phyloP scores from a whole-genome alignment of 1,284 basidiomycete species.

The Ustilago bromivora region DNA sequence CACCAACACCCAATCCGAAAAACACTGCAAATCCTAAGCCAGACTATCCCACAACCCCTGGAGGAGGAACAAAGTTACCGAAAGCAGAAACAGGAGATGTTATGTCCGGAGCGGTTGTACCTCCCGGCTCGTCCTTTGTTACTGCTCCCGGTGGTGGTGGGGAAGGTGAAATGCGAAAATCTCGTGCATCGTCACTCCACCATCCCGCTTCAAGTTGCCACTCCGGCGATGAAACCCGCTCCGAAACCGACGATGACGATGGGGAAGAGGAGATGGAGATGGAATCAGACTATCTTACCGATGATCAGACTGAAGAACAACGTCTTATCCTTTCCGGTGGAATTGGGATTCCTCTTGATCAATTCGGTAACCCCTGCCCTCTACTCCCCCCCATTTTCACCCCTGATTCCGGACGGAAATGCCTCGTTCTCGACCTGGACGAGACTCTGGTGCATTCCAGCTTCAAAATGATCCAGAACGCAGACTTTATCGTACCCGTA shows the following conservation, averaged over 20 bases:
- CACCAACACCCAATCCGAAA: conserved; percentile 35
- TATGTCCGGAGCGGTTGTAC: conserved; percentile 78
- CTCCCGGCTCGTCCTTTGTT: conserved; percentile 77
- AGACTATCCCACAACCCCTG: conserved; percentile 45
- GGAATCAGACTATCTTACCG: conserved; percentile 71
- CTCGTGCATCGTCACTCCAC: neutral
- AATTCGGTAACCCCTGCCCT: conserved; percentile 86
- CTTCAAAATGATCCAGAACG: conserved; percentile 72
- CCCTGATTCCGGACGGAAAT: conserved; percentile 85
- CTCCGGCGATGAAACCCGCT: neutral
- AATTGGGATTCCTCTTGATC: conserved; percentile 82
- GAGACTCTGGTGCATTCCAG: conserved; percentile 87
- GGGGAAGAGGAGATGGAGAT: conserved; percentile 67
- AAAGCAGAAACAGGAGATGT: conserved; percentile 76
- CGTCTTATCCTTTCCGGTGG: conserved; percentile 82
- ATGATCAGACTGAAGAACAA: conserved; percentile 81
- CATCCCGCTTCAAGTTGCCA: no score
- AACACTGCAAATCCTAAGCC: conserved; percentile 2
- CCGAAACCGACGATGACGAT: conserved; percentile 41
- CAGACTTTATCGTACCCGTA: conserved; percentile 98
- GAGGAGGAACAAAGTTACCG: conserved; percentile 66
- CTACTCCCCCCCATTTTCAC: conserved; percentile 80
- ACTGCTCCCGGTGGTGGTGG: conserved; percentile 19
- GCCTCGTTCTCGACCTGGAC: conserved; percentile 89
- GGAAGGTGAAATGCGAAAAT: conserved; percentile 21